Evolutionary conservation across 2,329 filamentous ascomycete species (phyloP).

Genomic region (Ceratocystis variospora): DNA sequence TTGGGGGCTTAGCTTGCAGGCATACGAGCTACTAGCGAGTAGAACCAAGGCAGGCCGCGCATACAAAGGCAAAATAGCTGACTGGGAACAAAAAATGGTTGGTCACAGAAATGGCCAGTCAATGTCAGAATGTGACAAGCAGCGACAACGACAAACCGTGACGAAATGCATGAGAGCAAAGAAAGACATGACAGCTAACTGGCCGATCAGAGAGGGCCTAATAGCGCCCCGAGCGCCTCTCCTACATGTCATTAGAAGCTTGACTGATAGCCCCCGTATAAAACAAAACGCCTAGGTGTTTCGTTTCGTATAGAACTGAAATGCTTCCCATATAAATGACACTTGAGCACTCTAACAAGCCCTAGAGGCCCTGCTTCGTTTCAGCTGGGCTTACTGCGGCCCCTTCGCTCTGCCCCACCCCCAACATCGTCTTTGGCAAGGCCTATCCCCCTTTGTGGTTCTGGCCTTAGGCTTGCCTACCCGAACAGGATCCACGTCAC

Average conservation of each 20-base stretch:
- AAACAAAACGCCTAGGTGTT: not conserved
- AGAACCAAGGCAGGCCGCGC: not conserved
- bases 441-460: not conserved
- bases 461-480: not conserved
- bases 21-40: not conserved
- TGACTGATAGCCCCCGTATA: not conserved
- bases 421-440: not conserved
- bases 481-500: not conserved
- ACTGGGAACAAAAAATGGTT: not conserved
- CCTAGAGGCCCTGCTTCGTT: not conserved
- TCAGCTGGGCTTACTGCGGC: not conserved
- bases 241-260: too few species aligned
- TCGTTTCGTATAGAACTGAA: not conserved
- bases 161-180: not conserved
- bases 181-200: too few species aligned
- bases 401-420: not conserved
- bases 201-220: too few species aligned
- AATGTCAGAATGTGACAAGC: not conserved
- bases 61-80: not conserved
- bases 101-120: not conserved
- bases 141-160: not conserved
- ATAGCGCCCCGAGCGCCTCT: too few species aligned
- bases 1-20: constrained; percentile 4
- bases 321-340: not conserved
- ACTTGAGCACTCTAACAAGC: not conserved